phyloP scores from a whole-genome alignment of 2,329 filamentous ascomycete species.

The Tolypocladium cylindrosporum region DNA sequence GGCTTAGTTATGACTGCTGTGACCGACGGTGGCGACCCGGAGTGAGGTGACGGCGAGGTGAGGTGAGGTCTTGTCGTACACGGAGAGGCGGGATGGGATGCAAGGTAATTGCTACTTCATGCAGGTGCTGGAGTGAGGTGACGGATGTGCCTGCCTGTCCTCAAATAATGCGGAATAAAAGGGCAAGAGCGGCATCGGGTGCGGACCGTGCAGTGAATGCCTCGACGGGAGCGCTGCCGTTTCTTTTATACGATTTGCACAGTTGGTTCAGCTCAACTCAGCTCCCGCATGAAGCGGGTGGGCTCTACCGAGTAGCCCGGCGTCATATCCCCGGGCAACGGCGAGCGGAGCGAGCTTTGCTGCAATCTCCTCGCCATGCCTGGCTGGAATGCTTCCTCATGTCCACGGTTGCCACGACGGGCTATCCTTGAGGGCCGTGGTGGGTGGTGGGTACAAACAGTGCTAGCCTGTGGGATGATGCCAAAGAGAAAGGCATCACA shows the following conservation, averaged over 20 bases:
- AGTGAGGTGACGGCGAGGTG: background rate
- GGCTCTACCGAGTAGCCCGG: background rate
- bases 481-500: too few species aligned
- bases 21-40: background rate
- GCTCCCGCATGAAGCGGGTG: background rate
- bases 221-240: background rate
- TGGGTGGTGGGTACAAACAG: too few species aligned
- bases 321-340: constrained; percentile 1
- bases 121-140: background rate
- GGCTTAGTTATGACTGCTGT: background rate
- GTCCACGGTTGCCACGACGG: too few species aligned
- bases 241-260: background rate
- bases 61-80: background rate
- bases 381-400: background rate
- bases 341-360: background rate
- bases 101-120: background rate
- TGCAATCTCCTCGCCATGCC: background rate
- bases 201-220: background rate
- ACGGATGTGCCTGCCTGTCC: background rate
- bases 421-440: too few species aligned
- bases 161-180: background rate
- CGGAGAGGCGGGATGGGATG: background rate
- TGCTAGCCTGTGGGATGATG: too few species aligned
- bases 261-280: background rate
- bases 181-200: background rate